These are phyloP conservation scores for Dioscorea alata DNA, from an alignment of 106 monocot genomes.

Conservation along the genomic window DNA sequence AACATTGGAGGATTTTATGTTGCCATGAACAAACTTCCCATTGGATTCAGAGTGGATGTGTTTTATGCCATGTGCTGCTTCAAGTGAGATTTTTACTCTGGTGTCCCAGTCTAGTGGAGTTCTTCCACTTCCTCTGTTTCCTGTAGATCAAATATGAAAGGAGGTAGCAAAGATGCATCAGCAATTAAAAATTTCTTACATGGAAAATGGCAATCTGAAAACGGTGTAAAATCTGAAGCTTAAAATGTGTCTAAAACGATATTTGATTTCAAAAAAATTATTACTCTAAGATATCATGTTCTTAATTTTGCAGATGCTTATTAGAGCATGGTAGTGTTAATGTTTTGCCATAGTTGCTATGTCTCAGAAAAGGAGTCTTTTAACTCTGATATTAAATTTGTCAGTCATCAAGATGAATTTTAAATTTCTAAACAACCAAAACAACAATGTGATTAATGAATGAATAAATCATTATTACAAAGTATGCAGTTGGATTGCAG, in stretches of 20 bases:
- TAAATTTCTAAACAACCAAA: neutral
- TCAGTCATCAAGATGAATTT: too few relatives aligned
- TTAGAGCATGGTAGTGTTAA: neutral
- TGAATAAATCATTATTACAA: too few relatives aligned
- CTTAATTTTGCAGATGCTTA: neutral
- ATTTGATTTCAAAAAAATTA: too few relatives aligned
- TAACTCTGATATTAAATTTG: too few relatives aligned
- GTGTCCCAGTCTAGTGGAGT: constrained; percentile 70
- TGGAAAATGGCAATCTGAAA: neutral
- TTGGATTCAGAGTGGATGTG: constrained; percentile 61
- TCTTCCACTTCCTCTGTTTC: constrained; percentile 34
- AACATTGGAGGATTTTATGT: constrained; percentile 74
- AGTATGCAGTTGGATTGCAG: too few relatives aligned
- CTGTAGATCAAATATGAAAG: constrained; percentile 15
- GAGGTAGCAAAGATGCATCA: neutral
- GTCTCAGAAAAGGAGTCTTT: too few relatives aligned
- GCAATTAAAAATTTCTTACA: neutral
- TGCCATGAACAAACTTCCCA: constrained; percentile 76
- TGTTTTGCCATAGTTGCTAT: too few relatives aligned
- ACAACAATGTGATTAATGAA: neutral
- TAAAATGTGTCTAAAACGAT: neutral
- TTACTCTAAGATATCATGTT: too few relatives aligned
- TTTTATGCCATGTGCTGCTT: constrained; percentile 54
- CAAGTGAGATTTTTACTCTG: constrained; percentile 65
- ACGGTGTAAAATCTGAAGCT: neutral